Conservation (phyloP, 805 yeast genomes). For the Teunomyces cretensis region DNA sequence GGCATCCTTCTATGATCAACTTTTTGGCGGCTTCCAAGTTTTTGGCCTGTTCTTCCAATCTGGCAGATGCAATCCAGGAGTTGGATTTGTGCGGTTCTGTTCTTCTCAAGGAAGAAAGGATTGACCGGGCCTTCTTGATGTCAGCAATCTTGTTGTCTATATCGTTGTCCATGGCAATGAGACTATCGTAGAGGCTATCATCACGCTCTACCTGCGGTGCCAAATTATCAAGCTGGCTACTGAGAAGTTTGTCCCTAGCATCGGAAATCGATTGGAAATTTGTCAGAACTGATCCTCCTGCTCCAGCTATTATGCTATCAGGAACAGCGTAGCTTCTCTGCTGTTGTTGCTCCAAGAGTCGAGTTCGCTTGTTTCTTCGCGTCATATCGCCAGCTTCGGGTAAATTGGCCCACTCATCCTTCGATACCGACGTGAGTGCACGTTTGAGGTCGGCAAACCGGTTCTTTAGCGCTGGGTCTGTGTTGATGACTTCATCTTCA, state of each 20-base stretch:
- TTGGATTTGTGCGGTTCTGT: conserved; percentile 71
- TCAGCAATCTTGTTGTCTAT: conserved; percentile 48
- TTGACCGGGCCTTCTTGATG: conserved; percentile 52
- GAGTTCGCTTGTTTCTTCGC: conserved; percentile 66
- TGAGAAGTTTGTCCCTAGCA: conserved; percentile 63
- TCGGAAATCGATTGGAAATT: conserved; percentile 55
- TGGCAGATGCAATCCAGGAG: conserved; percentile 86
- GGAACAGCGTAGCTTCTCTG: conserved; percentile 82
- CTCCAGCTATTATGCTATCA: conserved; percentile 55
- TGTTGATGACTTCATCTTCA: conserved; percentile 8
- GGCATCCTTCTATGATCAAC: conserved; percentile 74
- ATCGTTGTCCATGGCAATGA: conserved; percentile 4
- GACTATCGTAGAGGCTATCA: conserved; percentile 30
- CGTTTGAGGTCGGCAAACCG: conserved; percentile 58
- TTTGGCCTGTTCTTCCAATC: conserved; percentile 67
- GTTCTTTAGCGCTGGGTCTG: conserved; percentile 13
- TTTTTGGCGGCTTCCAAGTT: conserved; percentile 56
- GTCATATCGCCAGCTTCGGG: conserved; percentile 93
- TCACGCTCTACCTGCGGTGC: conserved; percentile 22
- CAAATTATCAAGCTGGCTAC: conserved; percentile 48
- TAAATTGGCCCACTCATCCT: conserved; percentile 73
- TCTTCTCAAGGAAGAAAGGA: conserved; percentile 67
- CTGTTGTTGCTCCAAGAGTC: conserved; percentile 59
- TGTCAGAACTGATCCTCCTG: conserved; percentile 21
- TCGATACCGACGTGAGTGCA: conserved; percentile 55